A percentile compares a stretch with the other conserved stretches of the same genome.
Conservation (phyloP, 2,329 filamentous ascomycete species). For the Trichocomaceae sp. region DNA sequence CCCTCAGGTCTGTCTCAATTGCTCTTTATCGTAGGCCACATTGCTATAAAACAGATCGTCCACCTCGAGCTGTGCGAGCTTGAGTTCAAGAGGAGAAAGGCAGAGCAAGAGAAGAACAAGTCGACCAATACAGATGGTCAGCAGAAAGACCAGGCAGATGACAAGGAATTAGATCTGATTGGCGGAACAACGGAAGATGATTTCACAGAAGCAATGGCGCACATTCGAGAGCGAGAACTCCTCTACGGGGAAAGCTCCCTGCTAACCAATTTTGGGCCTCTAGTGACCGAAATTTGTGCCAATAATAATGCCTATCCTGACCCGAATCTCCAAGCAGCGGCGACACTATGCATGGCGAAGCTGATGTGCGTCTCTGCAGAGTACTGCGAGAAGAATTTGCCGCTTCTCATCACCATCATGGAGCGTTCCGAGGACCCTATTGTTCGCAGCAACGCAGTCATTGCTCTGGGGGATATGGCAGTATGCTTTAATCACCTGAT, state of each 20-base stretch:
- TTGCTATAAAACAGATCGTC: slow-evolving; percentile 98
- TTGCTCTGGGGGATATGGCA: slow-evolving; percentile 96
- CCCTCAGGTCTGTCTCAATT: slow-evolving; percentile 77
- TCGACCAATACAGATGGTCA: slow-evolving; percentile 38
- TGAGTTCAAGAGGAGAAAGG: slow-evolving; percentile 93
- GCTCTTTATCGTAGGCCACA: slow-evolving; percentile 89
- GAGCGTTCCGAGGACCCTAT: slow-evolving; percentile 89
- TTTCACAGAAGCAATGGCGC: slow-evolving; percentile 78
- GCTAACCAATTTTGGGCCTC: slow-evolving; percentile 80
- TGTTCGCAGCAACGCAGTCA: slow-evolving; percentile 91
- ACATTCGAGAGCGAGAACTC: slow-evolving; percentile 77
- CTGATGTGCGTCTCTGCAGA: slow-evolving; percentile 97
- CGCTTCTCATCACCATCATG: slow-evolving; percentile 94
- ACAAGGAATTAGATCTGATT: slow-evolving; percentile 91
- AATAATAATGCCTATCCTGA: slow-evolving; percentile 91
- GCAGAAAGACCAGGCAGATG: slow-evolving; percentile 55
- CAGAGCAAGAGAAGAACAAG: slow-evolving; percentile 45
- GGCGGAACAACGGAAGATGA: slow-evolving; percentile 93
- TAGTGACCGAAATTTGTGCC: slow-evolving; percentile 88
- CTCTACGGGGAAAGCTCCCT: slow-evolving; percentile 77
- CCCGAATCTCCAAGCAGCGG: slow-evolving; percentile 82
- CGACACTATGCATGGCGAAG: slow-evolving; percentile 91
- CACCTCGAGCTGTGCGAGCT: slow-evolving; percentile 95
- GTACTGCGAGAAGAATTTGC: slow-evolving; percentile 89
- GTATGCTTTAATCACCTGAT: slow-evolving; percentile 99